Conservation (phyloP, 2,329 filamentous ascomycete genomes). For the Cladorrhinum sp. region DNA sequence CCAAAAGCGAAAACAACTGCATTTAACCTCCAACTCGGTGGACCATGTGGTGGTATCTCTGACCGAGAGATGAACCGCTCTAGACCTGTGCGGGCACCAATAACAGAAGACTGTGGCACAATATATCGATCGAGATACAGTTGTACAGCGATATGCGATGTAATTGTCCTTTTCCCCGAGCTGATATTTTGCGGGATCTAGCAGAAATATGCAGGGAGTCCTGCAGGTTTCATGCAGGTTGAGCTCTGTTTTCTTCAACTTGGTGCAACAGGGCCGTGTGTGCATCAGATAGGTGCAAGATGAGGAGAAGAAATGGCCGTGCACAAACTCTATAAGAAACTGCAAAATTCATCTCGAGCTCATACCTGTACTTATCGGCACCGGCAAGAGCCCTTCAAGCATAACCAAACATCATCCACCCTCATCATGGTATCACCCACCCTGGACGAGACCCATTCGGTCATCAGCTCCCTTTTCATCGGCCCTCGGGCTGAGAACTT, state of each 20-base stretch:
- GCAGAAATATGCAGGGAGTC: neutral
- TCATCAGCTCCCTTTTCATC: slow-evolving; percentile 23
- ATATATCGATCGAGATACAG: neutral
- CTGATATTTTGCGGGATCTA: neutral
- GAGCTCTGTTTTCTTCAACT: neutral
- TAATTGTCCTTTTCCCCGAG: neutral
- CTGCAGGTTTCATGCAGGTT: neutral
- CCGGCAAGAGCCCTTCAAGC: too few relatives aligned
- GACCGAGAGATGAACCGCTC: too few relatives aligned
- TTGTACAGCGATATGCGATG: neutral
- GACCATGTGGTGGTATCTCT: too few relatives aligned
- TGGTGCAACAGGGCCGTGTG: neutral
- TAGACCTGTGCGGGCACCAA: neutral
- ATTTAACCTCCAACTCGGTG: too few relatives aligned
- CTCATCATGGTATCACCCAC: neutral
- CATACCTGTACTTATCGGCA: neutral
- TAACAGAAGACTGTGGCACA: neutral
- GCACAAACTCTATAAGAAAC: neutral
- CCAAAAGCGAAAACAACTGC: too few relatives aligned
- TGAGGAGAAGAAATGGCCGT: neutral
- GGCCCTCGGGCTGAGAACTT: slow-evolving; percentile 24
- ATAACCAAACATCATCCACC: neutral
- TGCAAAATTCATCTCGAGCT: neutral
- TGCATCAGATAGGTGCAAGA: neutral
- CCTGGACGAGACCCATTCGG: slow-evolving; percentile 15